Conservation (phyloP, 331 rosid genomes). For the Erythrophleum ivorense region DNA sequence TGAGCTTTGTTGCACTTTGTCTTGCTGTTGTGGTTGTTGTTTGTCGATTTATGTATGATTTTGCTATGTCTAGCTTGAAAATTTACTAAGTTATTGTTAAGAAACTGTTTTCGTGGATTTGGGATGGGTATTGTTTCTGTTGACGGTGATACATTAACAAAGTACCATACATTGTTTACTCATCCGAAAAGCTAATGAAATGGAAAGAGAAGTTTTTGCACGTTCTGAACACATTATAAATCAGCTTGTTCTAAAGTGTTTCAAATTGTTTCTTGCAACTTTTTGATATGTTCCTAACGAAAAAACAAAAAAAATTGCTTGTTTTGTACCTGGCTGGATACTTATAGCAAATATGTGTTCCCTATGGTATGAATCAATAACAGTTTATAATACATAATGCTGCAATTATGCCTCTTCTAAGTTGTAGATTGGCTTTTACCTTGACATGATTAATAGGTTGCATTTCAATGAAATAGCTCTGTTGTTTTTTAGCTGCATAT, state of each 20-base stretch:
- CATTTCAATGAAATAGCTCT: neutral
- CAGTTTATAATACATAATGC: too few species aligned
- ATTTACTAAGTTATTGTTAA: neutral
- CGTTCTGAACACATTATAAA: neutral
- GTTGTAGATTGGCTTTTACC: neutral
- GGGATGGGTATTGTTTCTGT: neutral
- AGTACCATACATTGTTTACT: neutral
- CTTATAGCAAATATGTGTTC: neutral
- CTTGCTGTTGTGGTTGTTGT: neutral
- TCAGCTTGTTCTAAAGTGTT: neutral
- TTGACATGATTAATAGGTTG: neutral
- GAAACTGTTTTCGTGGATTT: neutral
- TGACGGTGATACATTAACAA: neutral
- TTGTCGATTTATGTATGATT: neutral
- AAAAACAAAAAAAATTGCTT: neutral
- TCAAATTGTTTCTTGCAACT: neutral
- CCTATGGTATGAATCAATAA: neutral
- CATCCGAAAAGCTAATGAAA: neutral
- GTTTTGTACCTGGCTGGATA: neutral
- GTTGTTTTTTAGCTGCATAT: neutral
- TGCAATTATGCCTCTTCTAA: neutral
- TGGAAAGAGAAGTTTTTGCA: neutral
- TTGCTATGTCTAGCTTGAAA: neutral
- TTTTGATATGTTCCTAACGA: neutral
- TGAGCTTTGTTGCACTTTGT: neutral